Evolutionary conservation across 2,329 filamentous ascomycete species (phyloP).

Genomic region (Tolypocladium amazonense): DNA sequence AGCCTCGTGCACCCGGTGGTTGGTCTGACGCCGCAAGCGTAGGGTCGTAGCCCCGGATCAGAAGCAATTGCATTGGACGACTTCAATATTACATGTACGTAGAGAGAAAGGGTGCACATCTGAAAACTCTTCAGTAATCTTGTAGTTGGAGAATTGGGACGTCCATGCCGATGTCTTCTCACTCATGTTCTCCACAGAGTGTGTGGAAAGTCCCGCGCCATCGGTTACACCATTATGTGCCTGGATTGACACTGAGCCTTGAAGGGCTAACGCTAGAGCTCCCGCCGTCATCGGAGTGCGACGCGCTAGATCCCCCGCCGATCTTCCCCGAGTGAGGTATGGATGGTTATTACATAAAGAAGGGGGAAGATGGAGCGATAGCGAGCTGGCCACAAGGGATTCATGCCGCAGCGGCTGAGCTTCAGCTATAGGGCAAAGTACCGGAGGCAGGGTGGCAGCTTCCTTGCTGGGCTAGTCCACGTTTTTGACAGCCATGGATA

Average conservation of each 20-base stretch:
- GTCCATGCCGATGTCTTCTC: background rate
- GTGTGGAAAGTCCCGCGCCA: background rate
- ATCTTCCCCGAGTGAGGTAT: no score
- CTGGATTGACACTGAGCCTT: background rate
- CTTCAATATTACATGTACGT: no score
- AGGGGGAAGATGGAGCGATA: background rate
- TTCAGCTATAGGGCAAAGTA: background rate
- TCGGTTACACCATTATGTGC: background rate
- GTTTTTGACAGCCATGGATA: background rate
- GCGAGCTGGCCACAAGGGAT: background rate
- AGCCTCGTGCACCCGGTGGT: background rate
- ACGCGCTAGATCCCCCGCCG: no score
- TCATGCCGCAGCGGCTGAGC: background rate
- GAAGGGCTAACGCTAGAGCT: no score
- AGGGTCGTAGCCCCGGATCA: background rate
- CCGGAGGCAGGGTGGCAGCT: background rate
- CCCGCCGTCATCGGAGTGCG: no score
- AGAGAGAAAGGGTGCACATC: no score
- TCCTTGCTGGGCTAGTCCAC: background rate
- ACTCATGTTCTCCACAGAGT: background rate
- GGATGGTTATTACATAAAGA: no score
- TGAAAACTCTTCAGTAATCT: no score
- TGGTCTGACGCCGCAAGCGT: background rate
- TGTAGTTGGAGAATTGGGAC: no score
- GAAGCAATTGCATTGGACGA: background rate